Conservation (phyloP, 768 basidiomycete species). For the Tulasnella sp. region DNA sequence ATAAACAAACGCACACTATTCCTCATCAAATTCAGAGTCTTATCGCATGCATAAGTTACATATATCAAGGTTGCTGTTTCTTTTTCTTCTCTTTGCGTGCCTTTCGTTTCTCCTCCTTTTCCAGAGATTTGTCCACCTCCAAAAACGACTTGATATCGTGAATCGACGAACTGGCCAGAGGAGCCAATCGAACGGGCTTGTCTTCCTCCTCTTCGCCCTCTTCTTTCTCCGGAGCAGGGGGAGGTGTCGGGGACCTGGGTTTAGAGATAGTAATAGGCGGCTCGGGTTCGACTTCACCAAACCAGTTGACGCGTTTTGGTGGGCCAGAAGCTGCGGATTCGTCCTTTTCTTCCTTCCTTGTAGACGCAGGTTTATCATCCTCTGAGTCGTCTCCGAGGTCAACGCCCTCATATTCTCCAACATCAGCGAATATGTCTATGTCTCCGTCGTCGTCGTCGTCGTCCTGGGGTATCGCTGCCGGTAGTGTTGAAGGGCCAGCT, state of each 20-base stretch:
- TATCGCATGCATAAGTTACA: background rate
- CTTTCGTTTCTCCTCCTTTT: conserved; percentile 56
- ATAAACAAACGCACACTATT: background rate
- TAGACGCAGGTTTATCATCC: conserved; percentile 18
- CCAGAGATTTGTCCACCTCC: conserved; percentile 62
- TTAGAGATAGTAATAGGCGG: background rate
- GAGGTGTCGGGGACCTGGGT: background rate
- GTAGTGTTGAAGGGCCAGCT: background rate
- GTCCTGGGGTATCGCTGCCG: conserved; percentile 31
- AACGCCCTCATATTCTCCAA: conserved; percentile 72
- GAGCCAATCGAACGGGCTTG: conserved; percentile 50
- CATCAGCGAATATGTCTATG: conserved; percentile 81
- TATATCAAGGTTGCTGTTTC: conserved; percentile 23
- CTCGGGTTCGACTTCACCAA: conserved; percentile 4
- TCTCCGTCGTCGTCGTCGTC: conserved; percentile 44
- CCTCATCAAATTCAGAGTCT: too few species aligned
- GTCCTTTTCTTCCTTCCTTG: conserved; percentile 31
- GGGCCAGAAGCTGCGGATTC: conserved; percentile 29
- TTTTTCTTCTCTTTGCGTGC: conserved; percentile 70
- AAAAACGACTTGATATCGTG: conserved; percentile 80
- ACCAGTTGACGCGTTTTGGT: conserved; percentile 14
- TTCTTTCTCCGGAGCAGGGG: background rate
- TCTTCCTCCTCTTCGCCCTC: conserved; percentile 41
- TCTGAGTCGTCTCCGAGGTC: conserved; percentile 50
- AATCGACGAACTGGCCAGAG: conserved; percentile 69